A percentile compares a stretch with the other conserved stretches of the same genome.
phyloP scores from a whole-genome alignment of 176 grass and related monocot species.

The Triticum aestivum region IWGSC_CS_RefSeq_v2.1 NC_057794.1:393377961-393378460 shows the following conservation, averaged over 20 bases:
- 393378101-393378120: slow-evolving; percentile 16
- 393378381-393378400: neutral
- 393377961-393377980: neutral
- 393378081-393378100: neutral
- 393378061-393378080: neutral
- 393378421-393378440: neutral
- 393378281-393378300: neutral
- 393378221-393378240: slow-evolving; percentile 10
- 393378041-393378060: neutral
- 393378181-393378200: neutral
- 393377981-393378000: neutral
- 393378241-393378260: neutral
- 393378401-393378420: neutral
- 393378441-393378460: neutral
- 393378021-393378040: neutral
- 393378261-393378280: neutral
- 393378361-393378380: neutral
- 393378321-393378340: neutral
- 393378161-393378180: neutral
- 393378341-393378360: neutral
- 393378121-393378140: neutral
- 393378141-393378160: neutral
- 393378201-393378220: slow-evolving; percentile 18
- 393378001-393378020: neutral
- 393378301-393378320: neutral